These are phyloP conservation scores for Thecaphora thlaspeos DNA, from an alignment of 1,284 basidiomycete species.

Conservation along the genomic window DNA sequence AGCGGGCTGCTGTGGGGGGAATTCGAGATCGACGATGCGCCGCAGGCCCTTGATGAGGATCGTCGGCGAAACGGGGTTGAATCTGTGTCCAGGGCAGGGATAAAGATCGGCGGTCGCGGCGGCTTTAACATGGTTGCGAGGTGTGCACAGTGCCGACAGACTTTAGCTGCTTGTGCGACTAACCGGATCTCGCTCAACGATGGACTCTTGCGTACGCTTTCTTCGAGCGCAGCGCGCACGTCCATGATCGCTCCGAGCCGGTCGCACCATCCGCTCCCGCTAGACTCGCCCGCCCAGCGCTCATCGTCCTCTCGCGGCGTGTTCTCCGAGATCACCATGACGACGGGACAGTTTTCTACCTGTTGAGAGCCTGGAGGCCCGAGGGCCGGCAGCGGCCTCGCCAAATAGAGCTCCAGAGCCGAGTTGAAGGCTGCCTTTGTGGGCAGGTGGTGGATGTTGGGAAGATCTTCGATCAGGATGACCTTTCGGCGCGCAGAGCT, in stretches of 20 bases:
- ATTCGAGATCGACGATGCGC: slow-evolving; percentile 44
- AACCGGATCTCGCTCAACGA: slow-evolving; percentile 72
- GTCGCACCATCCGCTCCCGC: slow-evolving; percentile 60
- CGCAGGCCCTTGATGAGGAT: slow-evolving; percentile 77
- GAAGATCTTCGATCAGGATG: slow-evolving; percentile 86
- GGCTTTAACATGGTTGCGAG: no score
- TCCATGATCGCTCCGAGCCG: slow-evolving; percentile 62
- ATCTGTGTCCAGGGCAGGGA: slow-evolving; percentile 55
- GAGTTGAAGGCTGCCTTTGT: slow-evolving; percentile 77
- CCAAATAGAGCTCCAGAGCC: slow-evolving; percentile 61
- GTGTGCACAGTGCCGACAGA: no score
- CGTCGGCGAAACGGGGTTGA: slow-evolving; percentile 86
- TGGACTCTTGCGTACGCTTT: slow-evolving; percentile 65
- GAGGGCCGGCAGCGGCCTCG: slow-evolving; percentile 7
- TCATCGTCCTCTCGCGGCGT: slow-evolving; percentile 61
- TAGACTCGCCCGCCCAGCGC: slow-evolving; percentile 62
- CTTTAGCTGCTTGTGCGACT: no score
- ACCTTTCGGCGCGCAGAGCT: slow-evolving; percentile 56
- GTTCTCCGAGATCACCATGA: slow-evolving; percentile 80
- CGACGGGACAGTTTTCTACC: slow-evolving; percentile 64
- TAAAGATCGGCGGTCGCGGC: no score
- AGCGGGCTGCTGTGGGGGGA: background rate
- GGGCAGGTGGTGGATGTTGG: slow-evolving; percentile 69
- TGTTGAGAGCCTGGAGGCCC: slow-evolving; percentile 3
- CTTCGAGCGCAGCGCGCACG: slow-evolving; percentile 68